Base-by-base conservation (phyloP, 371 early-diverging fungal species). In the Actinomortierella wolfii region DNA sequence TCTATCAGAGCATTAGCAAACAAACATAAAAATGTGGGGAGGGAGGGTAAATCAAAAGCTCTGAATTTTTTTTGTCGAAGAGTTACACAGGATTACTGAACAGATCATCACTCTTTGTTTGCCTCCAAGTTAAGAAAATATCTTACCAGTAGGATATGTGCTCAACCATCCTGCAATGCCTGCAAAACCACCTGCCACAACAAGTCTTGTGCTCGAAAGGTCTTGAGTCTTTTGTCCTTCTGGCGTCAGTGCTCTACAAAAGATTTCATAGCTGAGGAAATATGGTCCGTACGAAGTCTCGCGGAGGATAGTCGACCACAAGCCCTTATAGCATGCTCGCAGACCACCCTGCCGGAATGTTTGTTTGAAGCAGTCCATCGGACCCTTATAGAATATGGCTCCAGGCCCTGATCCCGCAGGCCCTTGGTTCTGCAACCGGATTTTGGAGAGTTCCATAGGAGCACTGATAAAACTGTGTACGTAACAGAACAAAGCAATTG, bases 241-340 rank as follows among this genome's bases (percentile, higher is more conserved):
- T 44, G 76, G 51, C 54, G 67, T 61, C 52, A 78, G 25, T 48
- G 68, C 58, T 40, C 83, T 73, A 26, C 83, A 82, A 34, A 89
- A 76, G 14, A 81, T 67, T 67, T 90, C 93, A 64, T 89, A 92
- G 6, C 86, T 79, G 21, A 87, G 78, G 68, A 92, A 92, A 57
- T 92, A 91, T 13, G 88, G 88, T 4, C 92, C 92, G 74, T 90
- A 93, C 23, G 87, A 87, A 1, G 89, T 86, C 54, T 93, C 92
- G 18, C 92, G 71, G 34, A 89, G 48, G 11, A 84, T 69, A 1
- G 92, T 92, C 3, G 89, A 77, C 23, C 71, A 67, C 54, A 90
- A 58, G 11, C 92, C 93, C 39, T 83, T 77, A 55, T 83, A 91
- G 51, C 85, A 86, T n/a, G 83, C 86, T 17, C 85, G 70, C 3